phyloP scores from a whole-genome alignment of 2,329 filamentous ascomycete species.

The Cytospora schulzeri region DNA sequence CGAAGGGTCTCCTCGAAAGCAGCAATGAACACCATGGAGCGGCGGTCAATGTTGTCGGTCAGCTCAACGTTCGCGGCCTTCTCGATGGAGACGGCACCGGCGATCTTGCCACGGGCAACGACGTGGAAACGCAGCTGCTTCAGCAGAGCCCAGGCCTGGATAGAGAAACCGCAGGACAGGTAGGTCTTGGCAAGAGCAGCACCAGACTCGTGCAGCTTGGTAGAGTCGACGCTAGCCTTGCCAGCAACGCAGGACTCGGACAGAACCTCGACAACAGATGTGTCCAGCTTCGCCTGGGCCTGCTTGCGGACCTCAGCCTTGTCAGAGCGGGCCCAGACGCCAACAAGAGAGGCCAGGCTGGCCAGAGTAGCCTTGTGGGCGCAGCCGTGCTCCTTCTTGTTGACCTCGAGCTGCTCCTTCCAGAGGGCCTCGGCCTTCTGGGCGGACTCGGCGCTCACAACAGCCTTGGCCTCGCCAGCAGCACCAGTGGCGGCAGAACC shows the following conservation, averaged over 20 bases:
- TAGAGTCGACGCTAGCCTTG: slow-evolving; percentile 24
- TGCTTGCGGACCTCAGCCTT: slow-evolving; percentile 28
- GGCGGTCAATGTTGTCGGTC: slow-evolving; percentile 26
- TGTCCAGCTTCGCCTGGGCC: slow-evolving; percentile 28
- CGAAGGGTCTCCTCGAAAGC: slow-evolving; percentile 28
- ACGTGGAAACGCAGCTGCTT: slow-evolving; percentile 29
- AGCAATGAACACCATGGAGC: slow-evolving; percentile 29
- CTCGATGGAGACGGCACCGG: slow-evolving; percentile 21
- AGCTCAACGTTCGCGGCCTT: slow-evolving; percentile 24
- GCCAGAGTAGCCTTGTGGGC: slow-evolving; percentile 26
- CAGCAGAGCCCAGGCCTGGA: slow-evolving; percentile 27
- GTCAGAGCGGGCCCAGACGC: slow-evolving; percentile 27
- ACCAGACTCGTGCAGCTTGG: slow-evolving; percentile 27
- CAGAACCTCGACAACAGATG: slow-evolving; percentile 26
- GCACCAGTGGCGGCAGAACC: slow-evolving; percentile 1
- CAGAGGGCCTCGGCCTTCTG: slow-evolving; percentile 28
- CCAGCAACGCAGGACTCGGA: slow-evolving; percentile 26
- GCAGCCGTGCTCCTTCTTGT: slow-evolving; percentile 28
- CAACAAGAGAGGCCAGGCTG: slow-evolving; percentile 27
- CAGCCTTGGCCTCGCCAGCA: slow-evolving; percentile 14
- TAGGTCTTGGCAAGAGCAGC: slow-evolving; percentile 27
- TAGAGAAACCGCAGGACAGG: slow-evolving; percentile 22
- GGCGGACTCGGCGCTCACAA: slow-evolving; percentile 23
- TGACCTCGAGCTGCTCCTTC: slow-evolving; percentile 29
- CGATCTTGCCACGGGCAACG: slow-evolving; percentile 27